Evolutionary conservation across 768 basidiomycete species (phyloP).

Genomic region (Rhizopogon roseolus): DNA sequence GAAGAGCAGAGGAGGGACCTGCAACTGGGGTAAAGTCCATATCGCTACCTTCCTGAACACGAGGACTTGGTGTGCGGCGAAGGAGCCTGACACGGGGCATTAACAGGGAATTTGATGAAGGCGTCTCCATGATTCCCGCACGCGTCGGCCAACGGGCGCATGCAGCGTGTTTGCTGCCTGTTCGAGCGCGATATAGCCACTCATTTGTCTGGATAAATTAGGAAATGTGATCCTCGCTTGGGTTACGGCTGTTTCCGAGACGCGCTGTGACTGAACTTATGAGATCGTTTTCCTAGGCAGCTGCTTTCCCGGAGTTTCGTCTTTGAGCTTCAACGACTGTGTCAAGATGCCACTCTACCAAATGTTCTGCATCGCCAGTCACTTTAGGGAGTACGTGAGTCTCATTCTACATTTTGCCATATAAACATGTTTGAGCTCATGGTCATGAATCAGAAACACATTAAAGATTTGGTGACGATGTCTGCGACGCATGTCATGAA

Average conservation of each 20-base stretch:
- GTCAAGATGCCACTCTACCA: conserved; percentile 80
- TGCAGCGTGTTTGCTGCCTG: conserved; percentile 13
- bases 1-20: conserved; percentile 13
- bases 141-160: conserved; percentile 6
- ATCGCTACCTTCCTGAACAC: conserved; percentile 4
- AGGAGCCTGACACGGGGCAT: conserved; percentile 18
- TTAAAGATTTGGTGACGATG: conserved; percentile 69
- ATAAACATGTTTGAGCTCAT: not conserved
- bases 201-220: conserved; percentile 10
- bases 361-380: conserved; percentile 78
- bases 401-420: not conserved
- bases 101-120: conserved; percentile 8
- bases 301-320: not conserved
- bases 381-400: conserved; percentile 70
- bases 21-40: conserved; percentile 18
- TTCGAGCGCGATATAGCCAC: conserved; percentile 6
- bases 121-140: conserved; percentile 13
- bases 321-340: not conserved
- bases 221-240: conserved; percentile 4
- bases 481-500: conserved; percentile 70
- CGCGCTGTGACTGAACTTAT: too few species aligned
- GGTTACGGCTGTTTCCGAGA: too few species aligned
- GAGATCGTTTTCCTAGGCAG: too few species aligned
- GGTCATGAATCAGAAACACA: conserved; percentile 49
- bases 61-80: conserved; percentile 15